Evolutionary conservation across 345 rosid species (phyloP).

Genomic region (Iberis pinnata): DNA sequence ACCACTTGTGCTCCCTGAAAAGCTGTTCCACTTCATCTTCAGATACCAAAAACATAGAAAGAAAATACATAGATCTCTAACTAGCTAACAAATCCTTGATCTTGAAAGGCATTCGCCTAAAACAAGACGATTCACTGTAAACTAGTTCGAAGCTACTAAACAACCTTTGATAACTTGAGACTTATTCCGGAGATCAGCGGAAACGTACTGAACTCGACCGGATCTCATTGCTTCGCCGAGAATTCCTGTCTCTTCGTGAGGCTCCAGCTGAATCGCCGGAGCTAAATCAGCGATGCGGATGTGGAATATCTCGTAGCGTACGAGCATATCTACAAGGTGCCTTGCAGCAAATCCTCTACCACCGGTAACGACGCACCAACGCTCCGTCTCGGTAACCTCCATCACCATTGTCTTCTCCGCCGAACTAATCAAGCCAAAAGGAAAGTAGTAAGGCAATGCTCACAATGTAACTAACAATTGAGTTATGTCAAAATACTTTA

Average conservation of each 20-base stretch:
- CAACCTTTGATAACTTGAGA: constrained; percentile 68
- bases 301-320: constrained; percentile 38
- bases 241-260: constrained; percentile 53
- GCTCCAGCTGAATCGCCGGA: constrained; percentile 41
- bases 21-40: constrained; percentile 34
- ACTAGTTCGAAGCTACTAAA: background rate
- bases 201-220: constrained; percentile 53
- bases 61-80: background rate
- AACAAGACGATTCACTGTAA: background rate
- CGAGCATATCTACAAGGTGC: constrained; percentile 79
- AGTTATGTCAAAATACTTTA: background rate
- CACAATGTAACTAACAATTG: background rate
- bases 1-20: constrained; percentile 73
- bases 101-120: too few relatives aligned
- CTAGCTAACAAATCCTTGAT: background rate
- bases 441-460: background rate
- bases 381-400: constrained; percentile 35
- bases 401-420: constrained; percentile 28
- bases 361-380: constrained; percentile 84
- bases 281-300: constrained; percentile 79
- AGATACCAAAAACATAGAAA: background rate
- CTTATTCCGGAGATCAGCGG: constrained; percentile 70
- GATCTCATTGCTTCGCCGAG: constrained; percentile 63
- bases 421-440: background rate
- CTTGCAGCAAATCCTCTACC: constrained; percentile 91